These are phyloP conservation scores for Castanospermum australe DNA, from an alignment of 306 rosid genomes.

Conservation along the genomic window DNA sequence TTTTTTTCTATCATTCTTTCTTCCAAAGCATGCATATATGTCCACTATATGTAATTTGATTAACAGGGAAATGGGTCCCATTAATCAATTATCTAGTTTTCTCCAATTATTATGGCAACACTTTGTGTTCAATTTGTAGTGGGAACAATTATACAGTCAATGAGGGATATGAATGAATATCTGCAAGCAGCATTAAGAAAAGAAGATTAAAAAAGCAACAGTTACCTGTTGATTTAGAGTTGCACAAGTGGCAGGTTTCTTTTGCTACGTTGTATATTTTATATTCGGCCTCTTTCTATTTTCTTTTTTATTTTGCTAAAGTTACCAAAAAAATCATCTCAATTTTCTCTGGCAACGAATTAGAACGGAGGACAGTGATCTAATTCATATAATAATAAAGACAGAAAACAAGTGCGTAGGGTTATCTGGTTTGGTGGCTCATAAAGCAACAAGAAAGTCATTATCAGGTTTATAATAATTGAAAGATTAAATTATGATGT, in stretches of 20 bases:
- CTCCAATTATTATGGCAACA: slow-evolving; percentile 41
- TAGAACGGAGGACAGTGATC: neutral
- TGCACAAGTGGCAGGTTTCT: slow-evolving; percentile 19
- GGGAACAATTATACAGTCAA: slow-evolving; percentile 37
- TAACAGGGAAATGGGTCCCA: slow-evolving; percentile 14
- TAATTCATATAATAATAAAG: neutral
- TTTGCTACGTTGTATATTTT: slow-evolving; percentile 22
- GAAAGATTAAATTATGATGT: neutral
- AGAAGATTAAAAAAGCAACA: neutral
- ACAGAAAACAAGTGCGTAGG: neutral
- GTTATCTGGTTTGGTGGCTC: slow-evolving; percentile 14
- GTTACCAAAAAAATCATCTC: neutral
- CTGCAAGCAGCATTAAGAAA: neutral
- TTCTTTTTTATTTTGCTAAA: neutral
- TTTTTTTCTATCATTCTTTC: slow-evolving; percentile 1
- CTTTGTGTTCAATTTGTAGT: slow-evolving; percentile 30
- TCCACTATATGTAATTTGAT: neutral
- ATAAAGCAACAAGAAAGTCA: slow-evolving; percentile 20
- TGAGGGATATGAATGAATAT: slow-evolving; percentile 21
- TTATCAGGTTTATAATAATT: slow-evolving; percentile 12
- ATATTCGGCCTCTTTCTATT: neutral
- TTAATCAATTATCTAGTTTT: slow-evolving; percentile 2
- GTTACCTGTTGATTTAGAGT: neutral
- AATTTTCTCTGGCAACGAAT: slow-evolving; percentile 3
- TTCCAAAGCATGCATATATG: slow-evolving; percentile 15